Conservation (phyloP, 23 red algal species). For the Cyanidiococcus yangmingshanensis region DNA sequence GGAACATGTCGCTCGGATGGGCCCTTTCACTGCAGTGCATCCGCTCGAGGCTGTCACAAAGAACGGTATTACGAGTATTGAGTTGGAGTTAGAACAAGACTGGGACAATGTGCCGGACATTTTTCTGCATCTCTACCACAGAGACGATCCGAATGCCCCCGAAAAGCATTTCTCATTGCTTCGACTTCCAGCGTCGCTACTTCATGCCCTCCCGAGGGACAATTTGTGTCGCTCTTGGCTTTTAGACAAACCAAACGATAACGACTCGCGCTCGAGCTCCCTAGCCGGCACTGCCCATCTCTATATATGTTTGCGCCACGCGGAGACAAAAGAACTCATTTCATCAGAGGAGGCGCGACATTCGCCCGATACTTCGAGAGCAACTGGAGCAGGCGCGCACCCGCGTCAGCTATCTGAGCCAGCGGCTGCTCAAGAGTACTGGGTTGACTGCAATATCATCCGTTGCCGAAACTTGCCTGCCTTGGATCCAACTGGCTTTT, state of each 20-base stretch:
- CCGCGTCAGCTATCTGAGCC: too few relatives aligned
- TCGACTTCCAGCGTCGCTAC: not conserved
- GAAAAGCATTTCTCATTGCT: not conserved
- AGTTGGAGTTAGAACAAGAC: not conserved
- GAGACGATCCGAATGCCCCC: not conserved
- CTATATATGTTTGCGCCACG: not conserved
- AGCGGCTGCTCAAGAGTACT: not conserved
- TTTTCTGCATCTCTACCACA: not conserved
- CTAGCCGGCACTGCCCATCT: not conserved
- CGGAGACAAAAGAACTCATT: not conserved
- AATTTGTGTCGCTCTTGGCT: not conserved
- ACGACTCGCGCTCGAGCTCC: not conserved
- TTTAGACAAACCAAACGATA: not conserved
- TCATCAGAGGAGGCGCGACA: not conserved
- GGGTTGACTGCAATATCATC: not conserved
- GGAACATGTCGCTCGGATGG: not conserved
- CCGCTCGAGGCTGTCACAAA: not conserved
- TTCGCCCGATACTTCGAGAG: not conserved
- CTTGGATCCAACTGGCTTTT: slow-evolving; percentile 3
- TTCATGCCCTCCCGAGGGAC: not conserved
- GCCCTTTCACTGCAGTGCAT: not conserved
- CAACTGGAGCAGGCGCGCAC: not conserved
- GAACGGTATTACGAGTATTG: not conserved
- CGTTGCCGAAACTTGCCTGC: not conserved
- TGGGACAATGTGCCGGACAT: not conserved